phyloP scores from a whole-genome alignment of 2,329 filamentous ascomycete species.

The Periconia sp. region DNA sequence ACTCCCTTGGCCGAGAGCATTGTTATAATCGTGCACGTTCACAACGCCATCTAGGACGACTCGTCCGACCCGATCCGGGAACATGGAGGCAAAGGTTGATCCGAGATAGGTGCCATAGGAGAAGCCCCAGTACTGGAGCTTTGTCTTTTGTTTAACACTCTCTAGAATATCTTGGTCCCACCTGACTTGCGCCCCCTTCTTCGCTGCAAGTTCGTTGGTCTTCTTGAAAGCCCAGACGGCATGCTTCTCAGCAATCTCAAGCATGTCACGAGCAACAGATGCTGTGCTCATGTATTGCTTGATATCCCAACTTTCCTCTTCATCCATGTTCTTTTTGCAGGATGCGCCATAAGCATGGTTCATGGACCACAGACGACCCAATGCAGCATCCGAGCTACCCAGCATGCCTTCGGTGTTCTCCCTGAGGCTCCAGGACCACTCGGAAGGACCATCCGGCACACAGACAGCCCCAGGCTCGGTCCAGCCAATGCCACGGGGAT shows the following conservation, averaged over 20 bases:
- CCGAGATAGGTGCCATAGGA: constrained; percentile 56
- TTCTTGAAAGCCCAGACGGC: constrained; percentile 40
- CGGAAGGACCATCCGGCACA: constrained; percentile 34
- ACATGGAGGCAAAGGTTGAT: constrained; percentile 47
- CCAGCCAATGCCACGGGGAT: constrained; percentile 50
- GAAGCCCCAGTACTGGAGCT: constrained; percentile 25
- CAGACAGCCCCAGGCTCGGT: constrained; percentile 44
- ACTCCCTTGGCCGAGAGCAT: constrained; percentile 48
- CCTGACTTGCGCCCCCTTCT: constrained; percentile 1
- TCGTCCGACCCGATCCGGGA: constrained; percentile 43
- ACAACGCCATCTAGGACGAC: constrained; percentile 55
- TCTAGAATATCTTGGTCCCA: constrained; percentile 6
- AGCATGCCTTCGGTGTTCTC: constrained; percentile 45
- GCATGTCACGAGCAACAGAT: constrained; percentile 57
- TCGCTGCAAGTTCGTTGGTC: not conserved
- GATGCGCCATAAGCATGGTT: constrained; percentile 41
- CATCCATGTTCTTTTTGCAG: constrained; percentile 30
- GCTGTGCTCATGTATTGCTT: constrained; percentile 54
- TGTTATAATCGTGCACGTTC: constrained; percentile 42
- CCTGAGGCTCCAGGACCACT: constrained; percentile 46
- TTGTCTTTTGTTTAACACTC: constrained; percentile 1
- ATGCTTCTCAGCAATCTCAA: constrained; percentile 54
- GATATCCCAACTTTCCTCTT: constrained; percentile 42
- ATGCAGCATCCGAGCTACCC: constrained; percentile 49
- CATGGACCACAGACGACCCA: constrained; percentile 52